Evolutionary conservation across 2,329 filamentous ascomycete genomes (phyloP), one percentile per base, ranked within the genome.

Genomic region (Scedosporium dehoogii): DNA sequence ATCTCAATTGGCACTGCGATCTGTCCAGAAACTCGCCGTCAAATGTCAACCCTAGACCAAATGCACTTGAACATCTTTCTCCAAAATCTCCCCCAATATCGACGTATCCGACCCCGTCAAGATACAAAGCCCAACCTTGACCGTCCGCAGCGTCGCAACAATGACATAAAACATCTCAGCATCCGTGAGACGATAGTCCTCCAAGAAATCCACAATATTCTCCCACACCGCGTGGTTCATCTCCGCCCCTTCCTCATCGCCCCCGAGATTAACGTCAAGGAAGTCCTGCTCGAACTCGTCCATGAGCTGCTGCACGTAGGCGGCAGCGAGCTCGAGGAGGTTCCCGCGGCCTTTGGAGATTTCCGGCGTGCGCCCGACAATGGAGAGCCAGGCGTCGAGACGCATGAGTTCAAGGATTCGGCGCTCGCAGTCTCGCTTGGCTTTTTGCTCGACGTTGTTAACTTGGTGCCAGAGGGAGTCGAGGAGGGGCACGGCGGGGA

Each of bases 241-340:
- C 51, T 23, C 27, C 51, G 18, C 51, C 16, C 27, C 12, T 5
- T 23, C 21, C 4, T 55, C 51, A 12, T 23, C 51, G 44, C 44
- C 16, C 44, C 21, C 44, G 44, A 6, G 16, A 5, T 18, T 3
- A 6, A 55, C 18, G 16, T 55, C 51, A 5, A 18, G 16, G 61
- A 65, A 12, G 18, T 64, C 59, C 38, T 65, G 62, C 16, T 48
- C 53, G 9, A 29, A 61, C 9, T 62, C 61, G 1, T 25, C 33
- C 18, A 60, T 66, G 57, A 62, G 63, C 33, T 61, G 63, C 23
- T 51, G 62, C 29, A 46, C 67, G 44, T 41, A 64, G 29, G 60
- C 60, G 41, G 48, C 62, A 63, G 59, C 65, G 57, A 44, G 64
- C 29, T 57, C 66, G 55, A 27, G 65, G 64, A 14, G 67, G 63